These are phyloP conservation scores for Pseudopithomyces maydicus DNA, from an alignment of 2,329 filamentous ascomycete species.

Conservation along the genomic window DNA sequence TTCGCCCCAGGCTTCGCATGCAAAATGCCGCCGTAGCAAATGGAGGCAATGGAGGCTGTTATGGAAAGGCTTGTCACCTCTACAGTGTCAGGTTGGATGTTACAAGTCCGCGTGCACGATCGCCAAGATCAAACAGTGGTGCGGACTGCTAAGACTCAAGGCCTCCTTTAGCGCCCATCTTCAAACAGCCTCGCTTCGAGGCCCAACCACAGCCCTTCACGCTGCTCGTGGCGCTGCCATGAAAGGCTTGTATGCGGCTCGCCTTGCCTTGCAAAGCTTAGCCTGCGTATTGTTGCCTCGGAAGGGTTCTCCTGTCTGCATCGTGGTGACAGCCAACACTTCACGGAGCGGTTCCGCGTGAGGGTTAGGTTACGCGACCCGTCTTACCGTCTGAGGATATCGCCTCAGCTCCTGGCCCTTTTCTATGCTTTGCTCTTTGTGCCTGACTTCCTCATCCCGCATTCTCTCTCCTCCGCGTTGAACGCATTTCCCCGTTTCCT, in stretches of 20 bases:
- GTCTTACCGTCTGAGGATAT: neutral
- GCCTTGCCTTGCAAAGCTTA: slow-evolving; percentile 14
- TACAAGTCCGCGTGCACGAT: slow-evolving; percentile 27
- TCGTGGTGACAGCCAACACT: slow-evolving; percentile 5
- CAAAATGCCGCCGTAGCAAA: slow-evolving; percentile 20
- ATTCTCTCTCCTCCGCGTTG: slow-evolving; percentile 15
- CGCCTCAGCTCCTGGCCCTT: slow-evolving; percentile 3
- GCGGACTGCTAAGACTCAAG: slow-evolving; percentile 29
- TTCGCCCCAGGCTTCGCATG: slow-evolving; percentile 6
- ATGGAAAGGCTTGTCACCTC: slow-evolving; percentile 22
- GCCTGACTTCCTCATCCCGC: neutral
- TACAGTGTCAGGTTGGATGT: slow-evolving; percentile 28
- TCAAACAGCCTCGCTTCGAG: slow-evolving; percentile 27
- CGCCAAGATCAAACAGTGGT: slow-evolving; percentile 45
- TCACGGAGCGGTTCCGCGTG: neutral
- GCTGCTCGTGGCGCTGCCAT: slow-evolving; percentile 17
- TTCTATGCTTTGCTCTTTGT: slow-evolving; percentile 5
- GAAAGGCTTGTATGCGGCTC: slow-evolving; percentile 30
- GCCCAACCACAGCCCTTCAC: slow-evolving; percentile 29
- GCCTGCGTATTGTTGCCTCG: slow-evolving; percentile 30
- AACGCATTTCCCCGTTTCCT: slow-evolving; percentile 14
- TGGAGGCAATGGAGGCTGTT: slow-evolving; percentile 12
- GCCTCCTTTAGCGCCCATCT: slow-evolving; percentile 31
- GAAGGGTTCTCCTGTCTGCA: slow-evolving; percentile 5
- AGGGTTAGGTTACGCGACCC: neutral